A percentile compares a stretch with the other conserved stretches of the same genome.
phyloP scores from a whole-genome alignment of 2,329 filamentous ascomycete species.

The Pezicula neosporulosa region DNA sequence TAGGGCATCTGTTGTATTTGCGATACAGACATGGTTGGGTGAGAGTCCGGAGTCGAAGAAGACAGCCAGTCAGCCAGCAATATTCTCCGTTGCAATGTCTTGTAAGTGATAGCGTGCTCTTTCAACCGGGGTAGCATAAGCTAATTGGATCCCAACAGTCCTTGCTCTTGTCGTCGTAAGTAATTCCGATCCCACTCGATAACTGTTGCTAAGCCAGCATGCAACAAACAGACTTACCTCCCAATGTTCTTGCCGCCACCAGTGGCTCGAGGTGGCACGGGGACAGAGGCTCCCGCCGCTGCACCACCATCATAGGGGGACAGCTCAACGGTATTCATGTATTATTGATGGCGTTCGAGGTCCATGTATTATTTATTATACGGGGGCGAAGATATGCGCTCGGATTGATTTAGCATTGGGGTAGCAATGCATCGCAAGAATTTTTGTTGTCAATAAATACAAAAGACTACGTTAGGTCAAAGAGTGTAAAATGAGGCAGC shows the following conservation, averaged over 20 bases:
- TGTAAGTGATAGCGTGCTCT: slow-evolving; percentile 45
- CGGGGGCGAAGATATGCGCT: not conserved
- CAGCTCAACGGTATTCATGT: not conserved
- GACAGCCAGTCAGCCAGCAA: slow-evolving; percentile 64
- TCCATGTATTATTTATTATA: slow-evolving; percentile 6
- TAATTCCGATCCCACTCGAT: slow-evolving; percentile 8
- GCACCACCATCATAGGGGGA: slow-evolving; percentile 35
- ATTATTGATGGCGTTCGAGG: not conserved
- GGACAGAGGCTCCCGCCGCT: slow-evolving; percentile 45
- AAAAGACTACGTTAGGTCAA: too few relatives aligned
- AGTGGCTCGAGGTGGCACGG: slow-evolving; percentile 32
- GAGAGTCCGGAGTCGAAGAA: slow-evolving; percentile 67
- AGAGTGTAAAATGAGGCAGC: too few relatives aligned
- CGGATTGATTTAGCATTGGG: too few relatives aligned
- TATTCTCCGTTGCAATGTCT: slow-evolving; percentile 77
- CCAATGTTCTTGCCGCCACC: slow-evolving; percentile 61
- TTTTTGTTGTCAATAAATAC: too few relatives aligned
- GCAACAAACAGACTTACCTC: slow-evolving; percentile 49
- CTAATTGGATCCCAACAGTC: slow-evolving; percentile 13
- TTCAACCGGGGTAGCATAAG: slow-evolving; percentile 5
- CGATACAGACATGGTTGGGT: slow-evolving; percentile 73
- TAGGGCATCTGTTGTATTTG: slow-evolving; percentile 71
- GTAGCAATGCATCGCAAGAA: too few relatives aligned
- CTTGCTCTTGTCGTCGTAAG: slow-evolving; percentile 37
- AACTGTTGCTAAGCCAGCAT: slow-evolving; percentile 6